Percentiles rank a stretch among this genome's conserved stretches.
Evolutionary conservation across 768 basidiomycete genomes (phyloP).

Genomic region (Suillus variegatus): DNA sequence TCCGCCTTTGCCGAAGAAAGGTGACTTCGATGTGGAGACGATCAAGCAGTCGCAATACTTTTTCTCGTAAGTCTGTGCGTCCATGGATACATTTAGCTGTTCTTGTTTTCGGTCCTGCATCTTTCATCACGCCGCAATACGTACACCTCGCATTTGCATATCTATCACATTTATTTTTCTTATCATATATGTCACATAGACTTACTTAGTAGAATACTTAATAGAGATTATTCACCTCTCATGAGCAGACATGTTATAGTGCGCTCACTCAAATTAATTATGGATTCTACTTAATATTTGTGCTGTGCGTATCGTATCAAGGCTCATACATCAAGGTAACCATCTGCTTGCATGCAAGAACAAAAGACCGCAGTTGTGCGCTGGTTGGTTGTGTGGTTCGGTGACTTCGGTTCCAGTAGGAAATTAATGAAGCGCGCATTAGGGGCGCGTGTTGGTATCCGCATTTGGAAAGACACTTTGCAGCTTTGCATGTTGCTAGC

Average conservation of each 20-base stretch:
- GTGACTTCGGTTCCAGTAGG: no score
- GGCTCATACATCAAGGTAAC: neutral
- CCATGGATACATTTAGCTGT: neutral
- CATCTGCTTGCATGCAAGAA: neutral
- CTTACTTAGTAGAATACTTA: neutral
- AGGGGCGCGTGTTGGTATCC: neutral
- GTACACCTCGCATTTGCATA: neutral
- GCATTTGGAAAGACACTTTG: conserved; percentile 2
- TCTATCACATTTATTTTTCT: neutral
- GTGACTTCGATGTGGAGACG: conserved; percentile 77
- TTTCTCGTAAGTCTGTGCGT: conserved; percentile 67
- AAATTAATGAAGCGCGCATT: neutral
- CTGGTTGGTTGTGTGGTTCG: neutral
- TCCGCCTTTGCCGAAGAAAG: conserved; percentile 82
- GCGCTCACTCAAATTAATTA: neutral
- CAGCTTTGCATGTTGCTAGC: neutral
- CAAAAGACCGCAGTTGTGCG: neutral
- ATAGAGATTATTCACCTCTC: neutral
- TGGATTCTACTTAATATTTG: neutral
- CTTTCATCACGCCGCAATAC: neutral
- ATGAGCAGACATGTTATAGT: no score
- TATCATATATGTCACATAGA: conserved; percentile 3
- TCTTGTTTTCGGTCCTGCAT: neutral
- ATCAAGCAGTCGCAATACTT: conserved; percentile 89
- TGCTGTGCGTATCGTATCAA: neutral